Evolutionary conservation across 768 basidiomycete genomes (phyloP), one percentile per base, ranked within the genome.

Genomic region (Symmetrospora coprosmae): DNA sequence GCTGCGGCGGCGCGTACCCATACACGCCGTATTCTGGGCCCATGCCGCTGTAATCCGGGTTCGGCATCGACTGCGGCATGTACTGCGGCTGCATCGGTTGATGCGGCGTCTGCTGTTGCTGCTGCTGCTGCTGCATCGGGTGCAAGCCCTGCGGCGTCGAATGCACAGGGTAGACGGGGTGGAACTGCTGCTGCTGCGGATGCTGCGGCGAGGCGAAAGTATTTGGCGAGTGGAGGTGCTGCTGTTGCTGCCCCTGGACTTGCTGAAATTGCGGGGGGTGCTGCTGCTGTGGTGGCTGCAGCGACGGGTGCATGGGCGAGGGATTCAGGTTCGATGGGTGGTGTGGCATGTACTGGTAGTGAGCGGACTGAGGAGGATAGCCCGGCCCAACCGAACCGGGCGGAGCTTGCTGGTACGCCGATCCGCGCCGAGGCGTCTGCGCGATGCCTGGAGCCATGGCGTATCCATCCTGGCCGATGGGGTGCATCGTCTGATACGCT

Each of bases 401-500:
- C 49, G 23, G 23, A 21, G 23, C 23, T 19, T 50, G 49, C 38
- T 13, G 19, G 19, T 13, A 13, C 38, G 49, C 49, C 13, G 31
- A 34, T 33, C 19, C 31, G 13, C 49, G 49, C n/a, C 49, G 49
- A 35, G 49, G 49, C 27, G 49, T 50, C 38, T 50, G 49, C 4
- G 23, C 49, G 2, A n/a, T n/a, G n/a, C n/a, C n/a, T n/a, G n/a
- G 37, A 11, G n/a, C 37, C 37, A 11, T n/a, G 13, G 37, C 13
- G n/a, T 39, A 39, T 11, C 37, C 37, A 11, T 39, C 37, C 13
- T 11, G 37, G 37, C 37, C 37, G 37, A 39, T 39, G 37, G 37
- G 37, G 37, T 11, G 37, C 11, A 11, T 11, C 37, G 37, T 39
- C 13, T n/a, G n/a, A n/a, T n/a, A n/a, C n/a, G n/a, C n/a, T n/a